Percentiles rank a stretch among this genome's conserved stretches.
Evolutionary conservation across 495 filamentous ascomycete species (phyloP).

Genomic region (Sabuloglossum arenarium): DNA sequence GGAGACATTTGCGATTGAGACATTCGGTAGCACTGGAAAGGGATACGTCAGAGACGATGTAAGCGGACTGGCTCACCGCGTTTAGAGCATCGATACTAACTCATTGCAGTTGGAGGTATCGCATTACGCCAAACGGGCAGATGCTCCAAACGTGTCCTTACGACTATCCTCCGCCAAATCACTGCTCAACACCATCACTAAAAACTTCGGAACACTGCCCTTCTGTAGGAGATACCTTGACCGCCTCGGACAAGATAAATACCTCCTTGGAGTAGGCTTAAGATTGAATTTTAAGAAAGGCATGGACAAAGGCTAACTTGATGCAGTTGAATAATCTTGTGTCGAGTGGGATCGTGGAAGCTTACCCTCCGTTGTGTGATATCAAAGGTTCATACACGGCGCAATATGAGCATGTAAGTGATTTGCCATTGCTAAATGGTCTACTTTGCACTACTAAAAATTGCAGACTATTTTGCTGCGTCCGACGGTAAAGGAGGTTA

Average conservation of each 20-base stretch:
- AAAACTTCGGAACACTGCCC: conserved; percentile 79
- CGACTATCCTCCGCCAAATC: conserved; percentile 60
- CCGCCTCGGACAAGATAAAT: conserved; percentile 70
- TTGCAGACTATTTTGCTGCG: conserved; percentile 64
- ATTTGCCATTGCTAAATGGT: conserved; percentile 1
- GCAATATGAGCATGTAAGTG: conserved; percentile 80
- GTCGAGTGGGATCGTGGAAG: conserved; percentile 62
- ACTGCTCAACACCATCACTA: conserved; percentile 66
- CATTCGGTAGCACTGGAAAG: conserved; percentile 82
- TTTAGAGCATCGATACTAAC: neutral
- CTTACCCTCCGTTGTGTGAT: conserved; percentile 76
- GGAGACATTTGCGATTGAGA: conserved; percentile 83
- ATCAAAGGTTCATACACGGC: conserved; percentile 91
- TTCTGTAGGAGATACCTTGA: conserved; percentile 78
- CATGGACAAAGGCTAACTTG: conserved; percentile 5
- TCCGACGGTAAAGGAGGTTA: conserved; percentile 79
- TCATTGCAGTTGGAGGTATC: conserved; percentile 39
- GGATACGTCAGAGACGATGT: conserved; percentile 68
- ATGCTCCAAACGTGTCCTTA: conserved; percentile 44
- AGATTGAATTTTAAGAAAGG: neutral
- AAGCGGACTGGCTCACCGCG: conserved; percentile 7
- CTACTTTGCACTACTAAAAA: conserved; percentile 7
- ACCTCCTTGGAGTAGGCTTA: conserved; percentile 51
- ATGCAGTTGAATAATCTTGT: conserved; percentile 71
- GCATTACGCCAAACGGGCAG: conserved; percentile 47